Base-by-base conservation (phyloP, 148 eudicot species). In the Nyssa sinensis region DNA sequence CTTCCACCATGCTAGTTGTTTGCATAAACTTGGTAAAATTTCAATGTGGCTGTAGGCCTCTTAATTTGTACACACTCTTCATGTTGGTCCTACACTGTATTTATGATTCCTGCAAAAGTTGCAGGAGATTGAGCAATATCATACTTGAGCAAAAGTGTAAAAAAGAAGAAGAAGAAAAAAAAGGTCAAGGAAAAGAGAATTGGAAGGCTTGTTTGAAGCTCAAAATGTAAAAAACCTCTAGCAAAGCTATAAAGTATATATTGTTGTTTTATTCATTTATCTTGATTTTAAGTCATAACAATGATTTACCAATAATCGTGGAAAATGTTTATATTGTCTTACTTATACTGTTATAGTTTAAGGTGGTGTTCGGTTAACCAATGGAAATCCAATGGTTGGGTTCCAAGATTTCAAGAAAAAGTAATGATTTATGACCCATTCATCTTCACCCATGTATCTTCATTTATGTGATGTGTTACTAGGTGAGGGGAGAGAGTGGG, bases 1-100 rank as follows among this genome's bases (percentile, higher is more conserved):
- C 88, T 81, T 72, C 91, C 91, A 34, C 35, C 60, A 6, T 87
- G 90, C 77, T 86, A 73, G 25, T 24, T 32, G 7, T 25, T 31
- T 67, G 31, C 17, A 13, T 55, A n/a, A 17, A 32, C 60, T 10
- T 58, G 23, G 31, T 70, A 37, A 29, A 24, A 67, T 14, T 6
- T 64, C 67, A 31, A 62, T 4, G n/a, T n/a, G n/a, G n/a, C n/a
- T n/a, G n/a, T 13, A 62, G 66, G 66, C 2, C 19, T 44, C 16
- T 44, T 44, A 10, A 3, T 44, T 44, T 44, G 51, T n/a, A 55
- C 59, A 55, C 3, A 55, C 57, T 12, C 44, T 39, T 39, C 12
- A 41, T 41, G 13, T 41, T 41, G 9, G 12, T 8, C 49, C 49
- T 28, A 62, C 24, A 64, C 12, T 64, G 19, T 33, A 9, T 9